Conservation (phyloP, 495 filamentous ascomycete species). For the Podospora appendiculata region DNA sequence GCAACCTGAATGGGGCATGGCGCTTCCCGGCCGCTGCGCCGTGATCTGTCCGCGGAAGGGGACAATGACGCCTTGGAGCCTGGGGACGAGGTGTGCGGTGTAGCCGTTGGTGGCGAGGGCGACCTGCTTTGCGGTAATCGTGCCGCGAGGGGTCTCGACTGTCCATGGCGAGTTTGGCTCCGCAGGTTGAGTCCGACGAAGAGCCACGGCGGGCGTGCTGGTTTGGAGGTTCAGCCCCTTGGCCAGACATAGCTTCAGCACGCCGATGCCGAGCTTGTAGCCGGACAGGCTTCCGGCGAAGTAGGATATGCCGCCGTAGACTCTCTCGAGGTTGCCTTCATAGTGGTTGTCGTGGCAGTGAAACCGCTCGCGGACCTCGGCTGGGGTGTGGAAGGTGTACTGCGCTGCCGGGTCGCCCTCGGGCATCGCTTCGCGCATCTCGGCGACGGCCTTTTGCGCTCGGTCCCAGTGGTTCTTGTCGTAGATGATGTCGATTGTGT, state of each 20-base stretch:
- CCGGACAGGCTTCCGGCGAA: slow-evolving; percentile 55
- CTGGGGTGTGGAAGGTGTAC: slow-evolving; percentile 37
- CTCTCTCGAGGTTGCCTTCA: slow-evolving; percentile 22
- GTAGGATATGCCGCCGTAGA: slow-evolving; percentile 49
- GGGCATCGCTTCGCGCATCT: slow-evolving; percentile 39
- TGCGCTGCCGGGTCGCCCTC: slow-evolving; percentile 29
- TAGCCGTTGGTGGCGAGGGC: slow-evolving; percentile 71
- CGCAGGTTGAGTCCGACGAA: background rate
- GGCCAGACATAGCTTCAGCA: slow-evolving; percentile 45
- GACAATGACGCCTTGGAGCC: slow-evolving; percentile 53
- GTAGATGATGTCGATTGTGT: slow-evolving; percentile 54
- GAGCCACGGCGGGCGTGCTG: slow-evolving; percentile 43
- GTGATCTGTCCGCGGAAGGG: slow-evolving; percentile 63
- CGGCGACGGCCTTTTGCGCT: slow-evolving; percentile 31
- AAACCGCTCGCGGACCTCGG: slow-evolving; percentile 42
- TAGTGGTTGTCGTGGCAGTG: slow-evolving; percentile 20
- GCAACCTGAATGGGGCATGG: slow-evolving; percentile 31
- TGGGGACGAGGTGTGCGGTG: slow-evolving; percentile 47
- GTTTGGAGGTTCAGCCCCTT: slow-evolving; percentile 55
- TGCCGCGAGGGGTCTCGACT: slow-evolving; percentile 47
- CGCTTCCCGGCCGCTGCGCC: slow-evolving; percentile 47
- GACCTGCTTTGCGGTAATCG: slow-evolving; percentile 44
- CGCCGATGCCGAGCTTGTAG: slow-evolving; percentile 55
- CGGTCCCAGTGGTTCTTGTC: slow-evolving; percentile 36
- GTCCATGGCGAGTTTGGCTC: slow-evolving; percentile 21